These are phyloP conservation scores for Acacia confusa DNA, from an alignment of 306 rosid species.

Conservation along the genomic window DNA sequence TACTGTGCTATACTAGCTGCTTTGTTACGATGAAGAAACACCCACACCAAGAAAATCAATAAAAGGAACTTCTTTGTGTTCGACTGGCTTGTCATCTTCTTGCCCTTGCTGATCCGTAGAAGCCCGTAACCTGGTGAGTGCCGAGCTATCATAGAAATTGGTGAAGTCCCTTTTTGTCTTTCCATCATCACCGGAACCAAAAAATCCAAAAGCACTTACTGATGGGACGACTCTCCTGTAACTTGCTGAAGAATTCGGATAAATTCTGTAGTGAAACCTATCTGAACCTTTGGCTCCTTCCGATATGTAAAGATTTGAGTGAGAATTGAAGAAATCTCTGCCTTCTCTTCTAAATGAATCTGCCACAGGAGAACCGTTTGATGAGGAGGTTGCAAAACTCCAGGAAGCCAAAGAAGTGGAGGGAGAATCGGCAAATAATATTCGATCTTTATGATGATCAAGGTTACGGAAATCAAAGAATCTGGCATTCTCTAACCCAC, in stretches of 20 bases:
- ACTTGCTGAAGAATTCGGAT: constrained; percentile 33
- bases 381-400: constrained; percentile 42
- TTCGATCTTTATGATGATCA: constrained; percentile 31
- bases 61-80: constrained; percentile 45
- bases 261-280: constrained; percentile 7
- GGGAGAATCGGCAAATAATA: constrained; percentile 4
- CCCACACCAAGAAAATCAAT: constrained; percentile 70
- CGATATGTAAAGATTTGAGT: constrained; percentile 18
- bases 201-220: constrained; percentile 30
- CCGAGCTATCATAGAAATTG: constrained; percentile 22
- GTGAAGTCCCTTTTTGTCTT: constrained; percentile 25
- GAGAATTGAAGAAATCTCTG: constrained; percentile 27
- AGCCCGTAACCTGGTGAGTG: constrained; percentile 15
- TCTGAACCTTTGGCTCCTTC: constrained; percentile 31
- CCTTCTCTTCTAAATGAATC: constrained; percentile 31
- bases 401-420: constrained; percentile 30
- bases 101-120: constrained; percentile 29
- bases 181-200: constrained; percentile 14
- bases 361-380: constrained; percentile 8
- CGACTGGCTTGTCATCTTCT: constrained; percentile 2
- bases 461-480: constrained; percentile 36
- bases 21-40: constrained; percentile 37
- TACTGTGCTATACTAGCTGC: neutral
- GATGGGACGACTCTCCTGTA: constrained; percentile 33
- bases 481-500: constrained; percentile 18